phyloP scores from a whole-genome alignment of 2,329 filamentous ascomycete species.

The Endocalyx cinctus region DNA sequence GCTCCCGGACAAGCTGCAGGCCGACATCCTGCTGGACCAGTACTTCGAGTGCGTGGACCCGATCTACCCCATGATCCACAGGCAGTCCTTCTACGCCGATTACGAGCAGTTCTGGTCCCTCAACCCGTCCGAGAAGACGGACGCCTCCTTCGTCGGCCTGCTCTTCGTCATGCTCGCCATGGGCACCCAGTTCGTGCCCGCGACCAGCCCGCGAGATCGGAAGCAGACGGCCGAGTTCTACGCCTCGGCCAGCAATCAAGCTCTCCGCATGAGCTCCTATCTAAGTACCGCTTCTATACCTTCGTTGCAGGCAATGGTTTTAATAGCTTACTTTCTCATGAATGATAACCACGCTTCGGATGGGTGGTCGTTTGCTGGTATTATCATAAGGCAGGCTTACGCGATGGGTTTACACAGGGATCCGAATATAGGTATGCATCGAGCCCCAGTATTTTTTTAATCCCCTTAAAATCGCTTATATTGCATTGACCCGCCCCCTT shows the following conservation, averaged over 20 bases:
- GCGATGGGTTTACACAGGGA: constrained; percentile 78
- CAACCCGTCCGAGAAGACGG: constrained; percentile 52
- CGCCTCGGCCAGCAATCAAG: constrained; percentile 73
- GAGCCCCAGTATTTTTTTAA: too few species aligned
- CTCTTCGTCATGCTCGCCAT: constrained; percentile 75
- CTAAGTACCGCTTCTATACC: constrained; percentile 68
- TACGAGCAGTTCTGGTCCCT: constrained; percentile 76
- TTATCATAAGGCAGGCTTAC: constrained; percentile 72
- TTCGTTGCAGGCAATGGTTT: constrained; percentile 74
- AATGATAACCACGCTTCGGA: constrained; percentile 83
- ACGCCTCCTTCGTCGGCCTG: constrained; percentile 66
- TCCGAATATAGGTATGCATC: constrained; percentile 66
- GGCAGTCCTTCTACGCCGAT: constrained; percentile 70
- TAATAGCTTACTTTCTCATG: constrained; percentile 80
- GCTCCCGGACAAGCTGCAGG: constrained; percentile 70
- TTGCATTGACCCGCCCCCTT: too few species aligned
- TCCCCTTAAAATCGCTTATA: too few species aligned
- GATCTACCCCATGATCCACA: constrained; percentile 75
- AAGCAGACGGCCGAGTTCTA: constrained; percentile 79
- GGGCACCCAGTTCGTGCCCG: constrained; percentile 71
- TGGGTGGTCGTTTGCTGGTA: constrained; percentile 76
- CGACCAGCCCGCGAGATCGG: constrained; percentile 53
- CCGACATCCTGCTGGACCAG: constrained; percentile 61
- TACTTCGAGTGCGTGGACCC: constrained; percentile 73
- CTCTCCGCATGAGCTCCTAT: constrained; percentile 70